Evolutionary conservation across 2,329 filamentous ascomycete genomes (phyloP).

Genomic region (Monilinia vaccinii-corymbosi): DNA sequence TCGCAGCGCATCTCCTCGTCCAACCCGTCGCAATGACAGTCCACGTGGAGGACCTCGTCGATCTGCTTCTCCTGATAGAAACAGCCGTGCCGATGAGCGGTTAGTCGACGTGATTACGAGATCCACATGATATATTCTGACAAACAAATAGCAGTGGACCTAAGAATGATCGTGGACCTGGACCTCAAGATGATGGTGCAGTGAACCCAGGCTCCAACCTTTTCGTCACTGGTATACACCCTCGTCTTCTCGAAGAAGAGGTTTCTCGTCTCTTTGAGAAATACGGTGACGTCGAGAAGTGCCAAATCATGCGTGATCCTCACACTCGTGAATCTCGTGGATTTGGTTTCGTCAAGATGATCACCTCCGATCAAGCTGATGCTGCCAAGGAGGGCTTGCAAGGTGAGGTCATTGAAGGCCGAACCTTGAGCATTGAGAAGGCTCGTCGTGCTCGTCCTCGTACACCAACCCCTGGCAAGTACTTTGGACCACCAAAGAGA

Average conservation of each 20-base stretch:
- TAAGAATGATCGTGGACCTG: conserved; percentile 43
- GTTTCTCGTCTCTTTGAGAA: conserved; percentile 96
- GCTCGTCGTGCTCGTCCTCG: conserved; percentile 89
- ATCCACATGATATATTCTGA: conserved; percentile 7
- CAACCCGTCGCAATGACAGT: conserved; percentile 45
- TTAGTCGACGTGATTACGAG: conserved; percentile 26
- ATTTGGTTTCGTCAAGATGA: conserved; percentile 99
- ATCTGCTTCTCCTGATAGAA: conserved; percentile 50
- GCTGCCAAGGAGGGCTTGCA: conserved; percentile 94
- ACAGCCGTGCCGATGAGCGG: conserved; percentile 38
- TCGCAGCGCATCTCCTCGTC: conserved; percentile 56
- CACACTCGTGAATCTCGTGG: conserved; percentile 98
- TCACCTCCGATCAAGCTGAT: conserved; percentile 87
- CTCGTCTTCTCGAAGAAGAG: conserved; percentile 79
- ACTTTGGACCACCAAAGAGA: conserved; percentile 97
- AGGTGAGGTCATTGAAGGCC: conserved; percentile 88
- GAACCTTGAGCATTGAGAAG: conserved; percentile 97
- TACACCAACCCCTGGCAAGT: conserved; percentile 96
- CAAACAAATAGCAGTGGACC: conserved; percentile 31
- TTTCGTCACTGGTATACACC: conserved; percentile 97
- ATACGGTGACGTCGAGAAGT: conserved; percentile 97
- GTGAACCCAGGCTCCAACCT: conserved; percentile 94
- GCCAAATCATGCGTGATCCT: conserved; percentile 98
- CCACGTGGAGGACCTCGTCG: conserved; percentile 50
- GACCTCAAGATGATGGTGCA: conserved; percentile 62